A percentile compares a stretch with the other conserved stretches of the same genome.
These are phyloP conservation scores for Pilaira anomala DNA, from an alignment of 192 early-diverging fungal genomes.

Conservation along the genomic window DNA sequence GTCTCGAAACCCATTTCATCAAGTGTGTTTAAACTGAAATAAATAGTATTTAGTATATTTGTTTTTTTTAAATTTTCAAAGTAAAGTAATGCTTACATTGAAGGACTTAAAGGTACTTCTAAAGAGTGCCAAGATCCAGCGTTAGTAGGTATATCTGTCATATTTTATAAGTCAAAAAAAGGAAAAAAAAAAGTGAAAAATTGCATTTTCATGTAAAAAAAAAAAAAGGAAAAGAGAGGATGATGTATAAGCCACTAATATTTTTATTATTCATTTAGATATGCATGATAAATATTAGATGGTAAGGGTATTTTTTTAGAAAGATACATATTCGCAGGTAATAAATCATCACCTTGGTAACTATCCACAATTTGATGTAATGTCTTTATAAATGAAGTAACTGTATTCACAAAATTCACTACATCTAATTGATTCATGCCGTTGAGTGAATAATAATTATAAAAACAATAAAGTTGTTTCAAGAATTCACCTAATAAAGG, in stretches of 20 bases:
- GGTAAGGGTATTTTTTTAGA: neutral
- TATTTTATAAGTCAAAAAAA: constrained; percentile 2
- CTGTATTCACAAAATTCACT: neutral
- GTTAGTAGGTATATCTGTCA: constrained; percentile 25
- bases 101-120: constrained; percentile 17
- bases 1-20: constrained; percentile 67
- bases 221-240: no score
- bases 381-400: neutral
- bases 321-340: neutral
- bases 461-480: neutral
- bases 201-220: no score
- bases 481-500: neutral
- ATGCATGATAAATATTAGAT: neutral
- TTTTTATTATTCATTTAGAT: neutral
- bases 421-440: neutral
- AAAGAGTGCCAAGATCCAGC: constrained; percentile 32
- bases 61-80: neutral
- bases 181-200: neutral
- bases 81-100: constrained; percentile 34
- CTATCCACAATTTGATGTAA: neutral
- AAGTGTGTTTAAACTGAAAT: constrained; percentile 52
- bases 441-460: neutral
- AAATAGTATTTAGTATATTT: neutral
- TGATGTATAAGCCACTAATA: no score
- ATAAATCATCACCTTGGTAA: neutral